These are phyloP conservation scores for Rosa multiflora DNA, from an alignment of 306 rosid species.

Conservation along the genomic window DNA sequence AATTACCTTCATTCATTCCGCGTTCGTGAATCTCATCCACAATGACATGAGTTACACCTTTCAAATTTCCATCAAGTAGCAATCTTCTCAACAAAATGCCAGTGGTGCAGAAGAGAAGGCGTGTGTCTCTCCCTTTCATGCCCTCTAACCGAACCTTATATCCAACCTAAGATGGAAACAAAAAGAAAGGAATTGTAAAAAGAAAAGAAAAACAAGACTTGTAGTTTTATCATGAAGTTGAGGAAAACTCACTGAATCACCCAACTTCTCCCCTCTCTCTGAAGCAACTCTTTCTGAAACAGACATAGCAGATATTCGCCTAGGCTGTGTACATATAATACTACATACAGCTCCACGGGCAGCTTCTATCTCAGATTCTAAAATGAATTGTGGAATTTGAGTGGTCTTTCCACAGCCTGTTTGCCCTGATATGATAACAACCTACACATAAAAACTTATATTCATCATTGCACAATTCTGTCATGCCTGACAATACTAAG, in stretches of 20 bases:
- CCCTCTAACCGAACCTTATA: constrained; percentile 98
- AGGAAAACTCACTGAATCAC: constrained; percentile 82
- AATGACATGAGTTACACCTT: constrained; percentile 85
- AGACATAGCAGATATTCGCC: constrained; percentile 95
- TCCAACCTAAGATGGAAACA: constrained; percentile 63
- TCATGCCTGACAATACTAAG: neutral
- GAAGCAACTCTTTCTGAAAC: constrained; percentile 94
- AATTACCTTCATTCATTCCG: constrained; percentile 95
- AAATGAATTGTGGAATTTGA: constrained; percentile 94
- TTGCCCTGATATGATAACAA: constrained; percentile 83
- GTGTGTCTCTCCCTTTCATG: constrained; percentile 87
- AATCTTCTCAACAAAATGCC: constrained; percentile 94
- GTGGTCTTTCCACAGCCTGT: constrained; percentile 99
- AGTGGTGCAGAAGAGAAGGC: constrained; percentile 94
- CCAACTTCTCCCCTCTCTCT: constrained; percentile 95
- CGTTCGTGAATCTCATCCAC: constrained; percentile 99
- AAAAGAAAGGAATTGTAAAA: constrained; percentile 16
- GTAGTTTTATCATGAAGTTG: constrained; percentile 16
- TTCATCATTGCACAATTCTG: neutral
- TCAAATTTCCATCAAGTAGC: constrained; percentile 80
- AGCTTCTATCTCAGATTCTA: constrained; percentile 84
- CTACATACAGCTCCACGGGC: constrained; percentile 74
- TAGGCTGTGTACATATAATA: constrained; percentile 93
- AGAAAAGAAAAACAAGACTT: constrained; percentile 15
- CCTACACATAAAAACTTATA: constrained; percentile 43